These are phyloP conservation scores for Cyclostephanos invisitatus DNA, from an alignment of 108 stramenopile species.

Conservation along the genomic window DNA sequence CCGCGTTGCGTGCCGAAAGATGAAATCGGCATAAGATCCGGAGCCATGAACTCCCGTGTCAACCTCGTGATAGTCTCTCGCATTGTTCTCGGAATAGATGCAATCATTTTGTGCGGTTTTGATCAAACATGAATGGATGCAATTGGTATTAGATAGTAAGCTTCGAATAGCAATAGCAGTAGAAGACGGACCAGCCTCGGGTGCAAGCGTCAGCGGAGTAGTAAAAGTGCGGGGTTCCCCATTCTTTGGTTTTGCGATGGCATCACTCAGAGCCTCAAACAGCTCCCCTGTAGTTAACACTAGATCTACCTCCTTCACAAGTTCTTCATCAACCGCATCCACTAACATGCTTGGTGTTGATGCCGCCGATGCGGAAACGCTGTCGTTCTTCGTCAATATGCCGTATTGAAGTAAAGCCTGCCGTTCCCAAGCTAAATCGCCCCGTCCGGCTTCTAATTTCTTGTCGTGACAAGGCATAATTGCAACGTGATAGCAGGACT, in stretches of 20 bases:
- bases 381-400: not conserved
- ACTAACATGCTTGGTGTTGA: not conserved
- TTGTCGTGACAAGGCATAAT: slow-evolving; percentile 99
- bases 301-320: slow-evolving; percentile 87
- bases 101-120: not conserved
- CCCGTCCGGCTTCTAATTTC: slow-evolving; percentile 96
- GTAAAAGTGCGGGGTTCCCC: not conserved
- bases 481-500: slow-evolving; percentile 52
- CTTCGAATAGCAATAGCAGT: slow-evolving; percentile 7
- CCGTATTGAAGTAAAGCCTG: slow-evolving; percentile 37
- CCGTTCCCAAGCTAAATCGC: slow-evolving; percentile 68
- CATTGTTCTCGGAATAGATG: not conserved
- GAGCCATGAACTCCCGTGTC: slow-evolving; percentile 54
- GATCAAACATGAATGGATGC: not conserved
- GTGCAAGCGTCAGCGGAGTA: slow-evolving; percentile 2
- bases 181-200: slow-evolving; percentile 5
- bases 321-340: slow-evolving; percentile 9
- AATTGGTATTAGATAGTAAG: not conserved
- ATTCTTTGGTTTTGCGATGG: slow-evolving; percentile 11
- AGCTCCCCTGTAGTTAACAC: slow-evolving; percentile 93
- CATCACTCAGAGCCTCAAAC: slow-evolving; percentile 69
- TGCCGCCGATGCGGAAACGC: not conserved
- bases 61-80: slow-evolving; percentile 7
- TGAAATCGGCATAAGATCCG: slow-evolving; percentile 81
- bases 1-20: slow-evolving; percentile 70